phyloP scores from a whole-genome alignment of 768 basidiomycete species.

The Boletus reticulatus region DNA sequence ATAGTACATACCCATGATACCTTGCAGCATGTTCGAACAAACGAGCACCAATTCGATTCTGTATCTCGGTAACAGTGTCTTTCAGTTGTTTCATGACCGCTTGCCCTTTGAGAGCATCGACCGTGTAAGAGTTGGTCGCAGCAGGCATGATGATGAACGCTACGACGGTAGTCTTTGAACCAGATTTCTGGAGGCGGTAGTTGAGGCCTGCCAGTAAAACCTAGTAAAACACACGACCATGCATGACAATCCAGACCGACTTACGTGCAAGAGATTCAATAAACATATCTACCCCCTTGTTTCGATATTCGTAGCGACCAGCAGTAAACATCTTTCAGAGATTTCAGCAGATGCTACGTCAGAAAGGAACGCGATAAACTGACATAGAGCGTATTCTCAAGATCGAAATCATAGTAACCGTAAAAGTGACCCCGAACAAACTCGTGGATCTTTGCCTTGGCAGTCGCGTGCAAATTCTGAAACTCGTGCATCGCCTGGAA shows the following conservation, averaged over 20 bases:
- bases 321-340: slow-evolving; percentile 87
- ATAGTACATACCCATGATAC: slow-evolving; percentile 74
- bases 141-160: slow-evolving; percentile 99
- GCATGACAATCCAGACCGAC: slow-evolving; percentile 21
- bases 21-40: slow-evolving; percentile 94
- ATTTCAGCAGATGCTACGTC: slow-evolving; percentile 3
- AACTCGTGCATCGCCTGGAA: slow-evolving; percentile 99
- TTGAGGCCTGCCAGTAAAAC: slow-evolving; percentile 44
- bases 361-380: slow-evolving; percentile 20
- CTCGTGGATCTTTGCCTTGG: slow-evolving; percentile 98
- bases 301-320: slow-evolving; percentile 98
- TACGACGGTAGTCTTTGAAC: slow-evolving; percentile 81
- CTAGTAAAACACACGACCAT: neutral
- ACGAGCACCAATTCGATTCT: slow-evolving; percentile 86
- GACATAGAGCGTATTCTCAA: slow-evolving; percentile 87
- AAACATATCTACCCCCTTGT: slow-evolving; percentile 99
- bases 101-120: slow-evolving; percentile 96
- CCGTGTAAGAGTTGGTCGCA: slow-evolving; percentile 91
- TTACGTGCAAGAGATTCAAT: slow-evolving; percentile 92
- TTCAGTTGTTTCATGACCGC: slow-evolving; percentile 96
- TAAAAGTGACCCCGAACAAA: slow-evolving; percentile 98
- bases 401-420: slow-evolving; percentile 94
- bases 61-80: slow-evolving; percentile 95
- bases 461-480: slow-evolving; percentile 88
- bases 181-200: slow-evolving; percentile 55